Conservation (phyloP, 23 red algal species). For the Gracilaria domingensis region DNA sequence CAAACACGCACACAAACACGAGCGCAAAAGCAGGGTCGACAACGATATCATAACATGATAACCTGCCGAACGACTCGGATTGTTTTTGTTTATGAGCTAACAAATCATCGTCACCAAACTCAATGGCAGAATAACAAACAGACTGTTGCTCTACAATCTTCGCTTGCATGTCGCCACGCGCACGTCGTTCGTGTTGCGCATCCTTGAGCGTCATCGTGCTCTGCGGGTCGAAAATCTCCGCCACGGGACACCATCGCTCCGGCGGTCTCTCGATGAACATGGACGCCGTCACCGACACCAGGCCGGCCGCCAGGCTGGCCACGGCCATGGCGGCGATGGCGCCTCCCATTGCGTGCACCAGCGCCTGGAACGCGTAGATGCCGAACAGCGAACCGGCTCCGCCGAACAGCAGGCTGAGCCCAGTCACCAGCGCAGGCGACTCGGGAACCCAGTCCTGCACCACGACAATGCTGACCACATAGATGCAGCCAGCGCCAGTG, state of each 20-base stretch:
- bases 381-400: conserved; percentile 50
- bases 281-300: background rate
- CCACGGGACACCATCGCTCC: conserved; percentile 18
- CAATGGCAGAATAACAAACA: background rate
- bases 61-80: background rate
- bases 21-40: conserved; percentile 36
- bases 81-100: conserved; percentile 18
- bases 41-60: conserved; percentile 49
- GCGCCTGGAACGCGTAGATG: conserved; percentile 16
- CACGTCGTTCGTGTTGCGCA: background rate
- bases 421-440: conserved; percentile 33
- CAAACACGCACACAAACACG: conserved; percentile 34
- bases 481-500: conserved; percentile 37
- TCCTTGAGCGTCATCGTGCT: conserved; percentile 26
- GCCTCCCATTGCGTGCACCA: conserved; percentile 26
- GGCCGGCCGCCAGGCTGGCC: conserved; percentile 27
- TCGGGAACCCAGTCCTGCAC: conserved; percentile 60
- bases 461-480: conserved; percentile 41
- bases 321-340: conserved; percentile 53
- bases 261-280: conserved; percentile 44
- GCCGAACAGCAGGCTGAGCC: conserved; percentile 38
- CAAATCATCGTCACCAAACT: conserved; percentile 5
- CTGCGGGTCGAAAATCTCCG: conserved; percentile 24
- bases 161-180: background rate
- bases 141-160: background rate